phyloP scores from a whole-genome alignment of 805 yeast species.

The Grigorovia jiainica region DNA sequence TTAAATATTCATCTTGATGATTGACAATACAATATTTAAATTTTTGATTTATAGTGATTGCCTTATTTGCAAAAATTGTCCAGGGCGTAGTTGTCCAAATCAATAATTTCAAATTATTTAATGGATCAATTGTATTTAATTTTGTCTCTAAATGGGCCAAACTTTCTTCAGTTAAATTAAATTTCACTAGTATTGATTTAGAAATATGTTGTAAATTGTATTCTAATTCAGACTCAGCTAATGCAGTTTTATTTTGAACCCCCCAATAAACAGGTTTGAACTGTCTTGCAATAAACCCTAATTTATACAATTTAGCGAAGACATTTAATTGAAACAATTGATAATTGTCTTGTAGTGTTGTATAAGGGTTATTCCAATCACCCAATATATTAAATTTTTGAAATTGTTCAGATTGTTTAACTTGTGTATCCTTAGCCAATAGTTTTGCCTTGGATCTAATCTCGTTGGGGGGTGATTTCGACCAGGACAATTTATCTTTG shows the following conservation, averaged over 20 bases:
- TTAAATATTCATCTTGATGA: constrained; percentile 32
- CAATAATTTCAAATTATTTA: constrained; percentile 29
- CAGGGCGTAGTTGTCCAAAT: constrained; percentile 99
- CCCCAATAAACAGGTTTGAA: constrained; percentile 98
- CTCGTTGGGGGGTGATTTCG: constrained; percentile 24
- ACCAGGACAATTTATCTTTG: constrained; percentile 19
- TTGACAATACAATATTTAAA: constrained; percentile 48
- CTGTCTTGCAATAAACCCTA: constrained; percentile 68
- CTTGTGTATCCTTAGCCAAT: constrained; percentile 62
- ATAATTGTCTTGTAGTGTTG: constrained; percentile 61
- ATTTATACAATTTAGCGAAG: constrained; percentile 54
- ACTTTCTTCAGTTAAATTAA: constrained; percentile 38
- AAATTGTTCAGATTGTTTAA: constrained; percentile 55
- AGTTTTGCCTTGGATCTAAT: constrained; percentile 55
- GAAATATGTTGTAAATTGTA: constrained; percentile 67
- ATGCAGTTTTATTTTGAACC: constrained; percentile 82
- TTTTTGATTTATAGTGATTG: constrained; percentile 59
- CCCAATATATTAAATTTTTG: constrained; percentile 70
- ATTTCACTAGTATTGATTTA: constrained; percentile 57
- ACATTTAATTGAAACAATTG: constrained; percentile 68
- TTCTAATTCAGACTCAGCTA: constrained; percentile 94
- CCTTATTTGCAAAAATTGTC: constrained; percentile 86
- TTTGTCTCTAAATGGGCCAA: neutral
- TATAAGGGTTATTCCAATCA: constrained; percentile 65
- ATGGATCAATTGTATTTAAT: neutral